Conservation (phyloP, 257 asterid species). For the Verbena officinalis region DNA sequence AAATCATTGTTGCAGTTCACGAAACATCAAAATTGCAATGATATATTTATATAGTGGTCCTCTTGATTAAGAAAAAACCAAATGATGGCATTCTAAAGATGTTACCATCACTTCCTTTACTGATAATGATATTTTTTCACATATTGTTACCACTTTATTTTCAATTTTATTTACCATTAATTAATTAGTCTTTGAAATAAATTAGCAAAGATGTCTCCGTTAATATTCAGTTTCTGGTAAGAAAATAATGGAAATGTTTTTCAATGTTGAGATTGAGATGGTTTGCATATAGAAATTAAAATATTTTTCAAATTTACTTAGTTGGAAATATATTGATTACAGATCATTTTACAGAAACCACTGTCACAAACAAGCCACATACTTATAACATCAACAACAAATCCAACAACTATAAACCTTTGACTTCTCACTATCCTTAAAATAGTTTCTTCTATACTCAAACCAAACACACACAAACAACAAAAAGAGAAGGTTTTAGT, state of each 20-base stretch:
- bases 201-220: too few species aligned
- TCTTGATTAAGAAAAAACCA: constrained; percentile 9
- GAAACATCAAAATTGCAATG: constrained; percentile 25
- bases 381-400: not conserved
- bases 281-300: too few species aligned
- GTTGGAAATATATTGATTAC: too few species aligned
- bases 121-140: not conserved
- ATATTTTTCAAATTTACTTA: too few species aligned
- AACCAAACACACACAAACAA: constrained; percentile 9
- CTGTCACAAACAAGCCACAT: constrained; percentile 6
- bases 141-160: not conserved
- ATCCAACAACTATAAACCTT: not conserved
- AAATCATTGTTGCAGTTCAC: not conserved
- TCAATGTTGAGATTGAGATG: too few species aligned
- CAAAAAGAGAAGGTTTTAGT: not conserved
- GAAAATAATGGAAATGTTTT: too few species aligned
- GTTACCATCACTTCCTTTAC: not conserved
- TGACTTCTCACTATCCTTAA: constrained; percentile 17
- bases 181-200: too few species aligned
- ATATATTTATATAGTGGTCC: constrained; percentile 22
- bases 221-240: too few species aligned
- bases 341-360: too few species aligned
- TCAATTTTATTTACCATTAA: not conserved
- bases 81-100: not conserved
- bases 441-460: constrained; percentile 20